Base-by-base conservation (phyloP, 805 yeast species). In the Candida mattraensis region DNA sequence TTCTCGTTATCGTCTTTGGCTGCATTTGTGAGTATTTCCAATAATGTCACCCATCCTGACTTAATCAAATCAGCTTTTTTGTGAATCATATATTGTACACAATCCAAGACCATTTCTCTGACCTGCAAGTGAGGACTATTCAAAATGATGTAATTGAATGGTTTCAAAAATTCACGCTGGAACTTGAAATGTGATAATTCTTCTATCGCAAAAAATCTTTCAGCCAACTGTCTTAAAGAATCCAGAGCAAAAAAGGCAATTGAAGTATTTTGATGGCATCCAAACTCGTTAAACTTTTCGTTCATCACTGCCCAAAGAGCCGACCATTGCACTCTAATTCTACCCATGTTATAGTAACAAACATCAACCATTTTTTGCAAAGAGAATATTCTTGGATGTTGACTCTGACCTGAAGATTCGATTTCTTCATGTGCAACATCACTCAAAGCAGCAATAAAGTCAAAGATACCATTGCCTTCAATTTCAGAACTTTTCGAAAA, bases 311-410 rank as follows among this genome's bases (percentile, higher is more conserved):
- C 76, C 99, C 99, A 93, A 40, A 93, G 70, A 36, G 87, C 91
- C 5, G 95, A 78, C 97, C 99, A 93, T 63, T 94, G 96, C 43
- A 93, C 80, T 60, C 96, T 78, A 51, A 93, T 89, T 67, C 99
- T 84, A 33, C 80, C 80, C 97, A 93, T 93, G 59, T 94, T 94
- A 67, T 94, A 93, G 61, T 93, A 91, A 63, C 97, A 91, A 27
- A 93, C 95, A 62, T 94, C 99, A 34, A 93, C 95, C 72, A 93
- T 85, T 57, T 93, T 93, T 56, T 88, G 98, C 45, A 93, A 66
- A 0, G 98, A 86, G 56, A 87, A 94, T 63, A 87, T 82, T 58
- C 99, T 72, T 24, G 98, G 99, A 43, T 86, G 79, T 5, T 74
- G 69, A 28, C 89, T 80, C 53, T 78, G 79, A 5, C 88, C 89